Percentiles rank a stretch among this genome's conserved stretches.
Conservation (phyloP, 352 stramenopile genomes). For the Pythium brachiatum region DNA sequence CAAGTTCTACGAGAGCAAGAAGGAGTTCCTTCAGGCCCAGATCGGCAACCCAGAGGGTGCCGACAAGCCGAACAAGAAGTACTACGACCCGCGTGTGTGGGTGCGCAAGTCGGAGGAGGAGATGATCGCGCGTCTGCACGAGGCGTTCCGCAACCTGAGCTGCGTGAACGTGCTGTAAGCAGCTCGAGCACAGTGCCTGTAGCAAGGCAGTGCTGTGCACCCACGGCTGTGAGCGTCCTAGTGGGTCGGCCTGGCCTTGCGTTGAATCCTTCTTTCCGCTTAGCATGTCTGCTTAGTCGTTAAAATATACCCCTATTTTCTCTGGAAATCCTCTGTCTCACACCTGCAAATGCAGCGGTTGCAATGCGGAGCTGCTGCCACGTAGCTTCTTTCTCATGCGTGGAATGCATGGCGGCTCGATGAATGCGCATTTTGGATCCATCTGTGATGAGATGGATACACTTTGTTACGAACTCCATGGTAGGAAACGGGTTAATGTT, state of each 20-base stretch:
- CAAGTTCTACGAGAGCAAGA: constrained; percentile 97
- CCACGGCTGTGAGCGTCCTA: background rate
- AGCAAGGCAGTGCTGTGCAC: background rate
- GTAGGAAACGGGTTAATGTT: no score
- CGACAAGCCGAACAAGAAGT: constrained; percentile 99
- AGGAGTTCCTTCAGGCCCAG: constrained; percentile 97
- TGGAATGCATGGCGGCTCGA: no score
- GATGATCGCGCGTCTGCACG: constrained; percentile 91
- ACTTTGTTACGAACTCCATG: background rate
- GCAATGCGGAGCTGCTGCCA: background rate
- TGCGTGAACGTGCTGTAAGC: constrained; percentile 65
- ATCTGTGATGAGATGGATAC: background rate
- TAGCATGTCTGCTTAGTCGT: constrained; percentile 1
- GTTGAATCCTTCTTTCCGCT: background rate
- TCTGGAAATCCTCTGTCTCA: background rate
- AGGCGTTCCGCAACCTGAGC: constrained; percentile 92
- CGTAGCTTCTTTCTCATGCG: background rate
- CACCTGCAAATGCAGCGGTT: background rate
- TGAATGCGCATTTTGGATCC: background rate
- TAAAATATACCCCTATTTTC: constrained; percentile 2
- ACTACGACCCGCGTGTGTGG: constrained; percentile 98
- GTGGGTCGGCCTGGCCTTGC: background rate
- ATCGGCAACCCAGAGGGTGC: constrained; percentile 97
- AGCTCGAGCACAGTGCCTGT: background rate
- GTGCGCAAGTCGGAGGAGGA: constrained; percentile 95